Base-by-base conservation (phyloP, 208 protist species). In the Blechomonas ayalai region DNA sequence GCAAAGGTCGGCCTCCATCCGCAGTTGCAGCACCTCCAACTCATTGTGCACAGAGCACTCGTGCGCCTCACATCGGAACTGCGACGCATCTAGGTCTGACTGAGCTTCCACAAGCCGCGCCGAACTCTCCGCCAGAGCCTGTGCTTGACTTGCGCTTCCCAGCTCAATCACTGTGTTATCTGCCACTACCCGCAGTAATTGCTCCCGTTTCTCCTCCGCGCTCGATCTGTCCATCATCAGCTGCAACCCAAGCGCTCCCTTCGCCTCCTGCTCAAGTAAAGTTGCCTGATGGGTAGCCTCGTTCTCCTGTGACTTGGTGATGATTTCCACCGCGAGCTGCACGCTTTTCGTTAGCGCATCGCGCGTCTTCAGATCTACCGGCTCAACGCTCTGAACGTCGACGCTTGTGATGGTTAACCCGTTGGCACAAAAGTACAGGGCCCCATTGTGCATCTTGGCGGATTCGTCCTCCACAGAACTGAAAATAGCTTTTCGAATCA, bases 401-500 rank as follows among this genome's bases (percentile, higher is more conserved):
- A 97, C 83, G 59, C 92, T 96, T 12, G 86, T 96, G 39, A 97
- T 89, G 20, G 81, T 46, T 6, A 97, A 59, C 15, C 87, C 82
- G 52, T 95, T 97, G 15, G 69, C 74, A n/a, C 61, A 52, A 54
- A 97, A 97, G 66, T 66, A 67, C 12, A 95, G 59, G 32, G 44
- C 47, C 48, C 73, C 67, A 8, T 57, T 60, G 40, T 44, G 44
- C 10, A 65, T 22, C 25, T 61, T 61, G 29, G 52, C 71, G 15
- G 54, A 37, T 18, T 67, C 62, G 37, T 74, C 64, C 3, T 44
- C 52, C n/a, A 51, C 45, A 2, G 45, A 44, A 26, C 60, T 37
- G 53, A 98, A 98, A 38, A 98, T 89, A 10, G 91, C 79, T 38
- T 78, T 48, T 27, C 81, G 73, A 52, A 98, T 98, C 31, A 98